Evolutionary conservation across 768 basidiomycete genomes (phyloP).

Genomic region (Cystobasidium tubakii): DNA sequence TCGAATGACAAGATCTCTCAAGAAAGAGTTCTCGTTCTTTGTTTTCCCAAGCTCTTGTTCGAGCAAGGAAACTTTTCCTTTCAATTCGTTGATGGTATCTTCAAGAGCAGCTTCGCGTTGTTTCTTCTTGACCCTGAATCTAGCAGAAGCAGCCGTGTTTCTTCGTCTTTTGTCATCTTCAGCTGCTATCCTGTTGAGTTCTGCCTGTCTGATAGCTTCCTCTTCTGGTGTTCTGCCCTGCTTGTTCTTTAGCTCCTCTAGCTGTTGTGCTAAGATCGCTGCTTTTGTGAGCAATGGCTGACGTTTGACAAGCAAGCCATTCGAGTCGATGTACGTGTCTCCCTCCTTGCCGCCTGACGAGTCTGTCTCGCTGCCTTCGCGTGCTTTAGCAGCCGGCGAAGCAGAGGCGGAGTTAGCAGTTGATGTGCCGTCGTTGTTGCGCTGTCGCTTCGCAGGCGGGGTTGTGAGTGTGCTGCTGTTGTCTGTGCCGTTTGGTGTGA

Average conservation of each 20-base stretch:
- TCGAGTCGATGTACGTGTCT: neutral
- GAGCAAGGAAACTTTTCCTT: slow-evolving; percentile 67
- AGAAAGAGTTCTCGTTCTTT: slow-evolving; percentile 82
- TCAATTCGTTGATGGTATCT: slow-evolving; percentile 74
- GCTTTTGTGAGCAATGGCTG: slow-evolving; percentile 31
- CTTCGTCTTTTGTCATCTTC: slow-evolving; percentile 86
- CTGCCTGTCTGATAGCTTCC: slow-evolving; percentile 23
- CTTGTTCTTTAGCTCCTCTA: neutral
- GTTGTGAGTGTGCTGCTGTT: neutral
- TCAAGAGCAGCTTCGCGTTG: slow-evolving; percentile 86
- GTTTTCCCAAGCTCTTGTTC: slow-evolving; percentile 87
- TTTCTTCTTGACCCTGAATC: slow-evolving; percentile 93
- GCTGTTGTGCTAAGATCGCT: slow-evolving; percentile 19
- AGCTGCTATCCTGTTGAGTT: slow-evolving; percentile 51
- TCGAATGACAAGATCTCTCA: slow-evolving; percentile 77
- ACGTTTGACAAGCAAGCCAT: neutral
- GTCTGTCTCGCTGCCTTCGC: neutral
- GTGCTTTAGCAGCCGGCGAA: slow-evolving; percentile 2
- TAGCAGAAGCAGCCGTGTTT: slow-evolving; percentile 82
- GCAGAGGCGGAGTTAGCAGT: neutral
- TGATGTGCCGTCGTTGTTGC: neutral
- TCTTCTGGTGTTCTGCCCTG: slow-evolving; percentile 23
- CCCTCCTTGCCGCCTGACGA: neutral
- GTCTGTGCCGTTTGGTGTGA: neutral
- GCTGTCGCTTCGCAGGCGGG: slow-evolving; percentile 1